Evolutionary conservation across 1,139 yeast genomes (phyloP).

Genomic region (Yamadazyma epiphylla): DNA sequence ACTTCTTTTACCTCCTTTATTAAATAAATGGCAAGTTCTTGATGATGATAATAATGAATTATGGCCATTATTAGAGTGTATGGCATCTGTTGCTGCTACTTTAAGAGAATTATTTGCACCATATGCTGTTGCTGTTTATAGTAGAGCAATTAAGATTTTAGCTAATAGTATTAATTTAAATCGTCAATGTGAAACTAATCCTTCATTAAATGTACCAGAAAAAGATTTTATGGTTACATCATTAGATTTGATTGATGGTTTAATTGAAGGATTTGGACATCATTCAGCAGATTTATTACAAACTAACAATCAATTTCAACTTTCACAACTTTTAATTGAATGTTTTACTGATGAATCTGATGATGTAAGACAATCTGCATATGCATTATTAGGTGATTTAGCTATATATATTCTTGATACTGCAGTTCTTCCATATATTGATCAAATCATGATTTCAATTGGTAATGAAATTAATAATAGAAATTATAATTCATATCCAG

Average conservation of each 20-base stretch:
- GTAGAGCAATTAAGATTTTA: conserved; percentile 69
- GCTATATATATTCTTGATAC: conserved; percentile 58
- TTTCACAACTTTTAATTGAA: conserved; percentile 62
- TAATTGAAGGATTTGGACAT: conserved; percentile 80
- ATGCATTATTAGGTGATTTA: conserved; percentile 86
- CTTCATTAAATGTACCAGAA: conserved; percentile 74
- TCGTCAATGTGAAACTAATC: conserved; percentile 62
- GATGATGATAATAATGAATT: conserved; percentile 76
- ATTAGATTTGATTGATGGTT: conserved; percentile 84
- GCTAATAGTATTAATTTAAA: conserved; percentile 66
- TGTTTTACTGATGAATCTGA: conserved; percentile 74
- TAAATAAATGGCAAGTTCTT: conserved; percentile 72
- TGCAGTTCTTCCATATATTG: conserved; percentile 54
- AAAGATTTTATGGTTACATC: conserved; percentile 89
- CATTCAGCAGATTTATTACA: conserved; percentile 59
- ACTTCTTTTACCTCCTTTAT: conserved; percentile 72
- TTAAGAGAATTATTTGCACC: conserved; percentile 83
- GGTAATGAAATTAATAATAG: conserved; percentile 64
- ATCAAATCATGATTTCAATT: conserved; percentile 56
- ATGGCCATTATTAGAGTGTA: conserved; percentile 91
- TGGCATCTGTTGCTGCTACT: conserved; percentile 87
- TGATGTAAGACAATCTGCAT: conserved; percentile 91
- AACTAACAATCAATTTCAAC: conserved; percentile 29
- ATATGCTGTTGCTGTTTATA: conserved; percentile 85
- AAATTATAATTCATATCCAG: conserved; percentile 51